These are phyloP conservation scores for Auriscalpium orientale DNA, from an alignment of 768 basidiomycete species.

Conservation along the genomic window DNA sequence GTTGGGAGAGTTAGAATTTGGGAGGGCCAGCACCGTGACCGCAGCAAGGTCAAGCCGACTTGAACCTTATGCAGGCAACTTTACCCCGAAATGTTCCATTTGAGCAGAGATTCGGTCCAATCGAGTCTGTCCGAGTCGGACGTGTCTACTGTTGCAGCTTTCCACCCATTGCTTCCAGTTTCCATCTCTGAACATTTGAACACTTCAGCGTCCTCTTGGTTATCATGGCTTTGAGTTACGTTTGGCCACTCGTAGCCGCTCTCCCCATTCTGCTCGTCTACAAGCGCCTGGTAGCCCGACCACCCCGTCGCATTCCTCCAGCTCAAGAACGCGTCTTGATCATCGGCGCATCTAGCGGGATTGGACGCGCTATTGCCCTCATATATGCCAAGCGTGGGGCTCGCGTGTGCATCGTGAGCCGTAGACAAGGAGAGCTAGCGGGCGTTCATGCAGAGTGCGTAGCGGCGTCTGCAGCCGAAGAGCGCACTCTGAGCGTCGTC, in stretches of 20 bases:
- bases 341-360: slow-evolving; percentile 78
- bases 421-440: slow-evolving; percentile 47
- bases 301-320: slow-evolving; percentile 29
- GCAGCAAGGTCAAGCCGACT: too few species aligned
- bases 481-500: slow-evolving; percentile 32
- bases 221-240: too few species aligned
- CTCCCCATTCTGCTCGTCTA: not conserved
- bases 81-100: too few species aligned
- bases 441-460: slow-evolving; percentile 57
- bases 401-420: slow-evolving; percentile 64
- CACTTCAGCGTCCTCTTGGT: too few species aligned
- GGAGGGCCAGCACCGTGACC: too few species aligned
- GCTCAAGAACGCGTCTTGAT: slow-evolving; percentile 66
- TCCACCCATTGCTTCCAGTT: too few species aligned
- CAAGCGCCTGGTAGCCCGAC: not conserved
- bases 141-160: too few species aligned
- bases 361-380: slow-evolving; percentile 65
- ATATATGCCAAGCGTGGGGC: slow-evolving; percentile 73
- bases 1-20: too few species aligned
- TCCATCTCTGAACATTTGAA: too few species aligned
- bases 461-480: slow-evolving; percentile 12
- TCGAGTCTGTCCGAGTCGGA: too few species aligned
- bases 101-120: too few species aligned
- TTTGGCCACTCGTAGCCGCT: not conserved
- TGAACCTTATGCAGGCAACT: too few species aligned